Evolutionary conservation across 2,329 filamentous ascomycete species (phyloP).

Genomic region (Diaporthe sp.): DNA sequence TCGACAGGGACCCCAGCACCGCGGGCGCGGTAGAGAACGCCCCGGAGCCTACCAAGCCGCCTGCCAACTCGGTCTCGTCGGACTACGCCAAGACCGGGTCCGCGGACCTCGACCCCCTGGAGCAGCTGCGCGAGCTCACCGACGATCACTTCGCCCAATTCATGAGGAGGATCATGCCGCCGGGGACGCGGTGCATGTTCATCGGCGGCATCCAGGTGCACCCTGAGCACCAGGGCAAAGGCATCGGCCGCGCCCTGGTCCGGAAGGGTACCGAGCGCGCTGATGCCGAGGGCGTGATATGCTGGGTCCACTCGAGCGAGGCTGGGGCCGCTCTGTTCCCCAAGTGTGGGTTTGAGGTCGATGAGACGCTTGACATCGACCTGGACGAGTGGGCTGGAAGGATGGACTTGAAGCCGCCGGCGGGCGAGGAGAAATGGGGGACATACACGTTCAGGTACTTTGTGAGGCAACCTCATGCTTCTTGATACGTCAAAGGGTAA

Average conservation of each 20-base stretch:
- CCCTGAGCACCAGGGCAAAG: slow-evolving; percentile 49
- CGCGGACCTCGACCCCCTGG: slow-evolving; percentile 46
- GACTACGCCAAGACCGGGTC: slow-evolving; percentile 27
- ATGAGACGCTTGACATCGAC: slow-evolving; percentile 50
- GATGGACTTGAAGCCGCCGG: slow-evolving; percentile 42
- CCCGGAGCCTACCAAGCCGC: background rate
- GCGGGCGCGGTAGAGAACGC: background rate
- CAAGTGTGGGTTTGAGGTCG: slow-evolving; percentile 49
- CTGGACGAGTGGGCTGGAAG: slow-evolving; percentile 51
- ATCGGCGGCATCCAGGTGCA: slow-evolving; percentile 52
- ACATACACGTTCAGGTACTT: slow-evolving; percentile 54
- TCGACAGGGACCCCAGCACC: slow-evolving; percentile 39
- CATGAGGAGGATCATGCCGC: slow-evolving; percentile 46
- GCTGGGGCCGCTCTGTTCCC: slow-evolving; percentile 49
- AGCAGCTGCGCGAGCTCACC: slow-evolving; percentile 50
- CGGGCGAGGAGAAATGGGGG: slow-evolving; percentile 50
- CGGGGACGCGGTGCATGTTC: slow-evolving; percentile 51
- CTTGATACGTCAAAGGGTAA: background rate
- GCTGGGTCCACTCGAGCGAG: slow-evolving; percentile 55
- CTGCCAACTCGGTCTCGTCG: background rate
- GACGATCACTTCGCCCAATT: slow-evolving; percentile 50
- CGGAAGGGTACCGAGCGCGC: slow-evolving; percentile 50
- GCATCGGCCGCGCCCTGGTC: slow-evolving; percentile 53
- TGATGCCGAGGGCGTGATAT: slow-evolving; percentile 48
- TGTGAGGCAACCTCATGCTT: slow-evolving; percentile 41